Evolutionary conservation across 768 basidiomycete species (phyloP), one percentile per base, ranked within the genome.

Genomic region (Termitomyces sp.): DNA sequence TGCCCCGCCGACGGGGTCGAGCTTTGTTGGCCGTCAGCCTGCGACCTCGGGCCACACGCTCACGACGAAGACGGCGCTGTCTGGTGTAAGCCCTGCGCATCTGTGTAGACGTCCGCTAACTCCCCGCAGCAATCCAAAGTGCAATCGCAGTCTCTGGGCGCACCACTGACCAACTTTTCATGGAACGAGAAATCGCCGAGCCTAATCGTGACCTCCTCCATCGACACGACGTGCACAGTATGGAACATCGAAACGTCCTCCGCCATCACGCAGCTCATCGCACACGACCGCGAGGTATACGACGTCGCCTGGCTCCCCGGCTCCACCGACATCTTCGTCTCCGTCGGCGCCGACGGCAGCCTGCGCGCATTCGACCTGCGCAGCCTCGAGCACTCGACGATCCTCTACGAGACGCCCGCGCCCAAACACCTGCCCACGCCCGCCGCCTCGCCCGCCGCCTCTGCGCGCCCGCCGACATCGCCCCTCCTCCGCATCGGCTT

Each of bases 241-340:
- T 99, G 97, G 97, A 97, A 99, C 72, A 92, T 99, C 69, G 91
- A 96, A 67, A 93, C 93, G 4, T 84, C 87, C 28, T 88, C 90
- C 7, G 96, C 97, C 28, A 85, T 98, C 69, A 99, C 97, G 3
- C 97, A 98, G 72, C 85, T 99, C 61, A 96, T 97, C 68, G 95
- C 96, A 0, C 96, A 97, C 73, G 95, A 98, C 78, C 86, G 92
- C 50, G 90, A 95, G 75, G 95, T 94, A 14, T 96, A 95, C 75
- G 95, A 98, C 70, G 95, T 97, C 44, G 95, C 94, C n/a, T 99
- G 97, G 96, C 82, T 98, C 13, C 97, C 97, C 5, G 85, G 87
- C 28, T 95, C 93, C 9, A 93, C 93, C 13, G 95, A 98, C 70
- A 93, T 98, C 64, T 99, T 99, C 70, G 95, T 98, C 40, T 97